Percentiles rank a stretch among this genome's conserved stretches.
These are phyloP conservation scores for Lachancea meyersii DNA, from an alignment of 805 yeast genomes.

Conservation along the genomic window DNA sequence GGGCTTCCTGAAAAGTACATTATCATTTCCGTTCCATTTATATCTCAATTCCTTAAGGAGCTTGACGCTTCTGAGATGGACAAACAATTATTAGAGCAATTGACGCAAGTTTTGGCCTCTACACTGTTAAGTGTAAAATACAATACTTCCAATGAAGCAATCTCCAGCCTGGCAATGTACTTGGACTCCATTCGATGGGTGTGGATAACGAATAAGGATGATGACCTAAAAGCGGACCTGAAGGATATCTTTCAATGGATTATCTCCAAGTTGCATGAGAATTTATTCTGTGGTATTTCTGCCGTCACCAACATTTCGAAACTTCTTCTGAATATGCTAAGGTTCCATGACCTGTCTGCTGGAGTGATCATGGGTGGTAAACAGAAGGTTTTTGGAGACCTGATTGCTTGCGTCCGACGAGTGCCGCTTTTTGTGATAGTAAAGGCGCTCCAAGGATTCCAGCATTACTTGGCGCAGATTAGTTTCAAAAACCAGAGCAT, in stretches of 20 bases:
- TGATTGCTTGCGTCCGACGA: slow-evolving; percentile 16
- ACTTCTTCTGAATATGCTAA: slow-evolving; percentile 32
- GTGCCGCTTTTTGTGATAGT: slow-evolving; percentile 12
- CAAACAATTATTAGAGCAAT: slow-evolving; percentile 7
- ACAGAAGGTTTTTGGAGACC: slow-evolving; percentile 22
- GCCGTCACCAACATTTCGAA: slow-evolving; percentile 23
- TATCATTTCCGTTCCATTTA: not conserved
- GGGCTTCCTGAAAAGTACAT: not conserved
- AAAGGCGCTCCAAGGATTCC: slow-evolving; percentile 8
- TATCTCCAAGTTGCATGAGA: slow-evolving; percentile 35
- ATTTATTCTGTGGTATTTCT: slow-evolving; percentile 36
- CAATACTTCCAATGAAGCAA: slow-evolving; percentile 19
- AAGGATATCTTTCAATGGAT: slow-evolving; percentile 46
- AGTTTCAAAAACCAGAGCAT: slow-evolving; percentile 26
- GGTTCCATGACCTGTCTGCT: slow-evolving; percentile 20
- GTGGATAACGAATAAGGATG: slow-evolving; percentile 26
- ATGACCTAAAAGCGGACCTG: slow-evolving; percentile 37
- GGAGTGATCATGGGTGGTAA: slow-evolving; percentile 23
- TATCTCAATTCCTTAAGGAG: not conserved
- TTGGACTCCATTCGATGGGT: slow-evolving; percentile 13
- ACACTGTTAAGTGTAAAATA: slow-evolving; percentile 17
- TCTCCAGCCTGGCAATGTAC: slow-evolving; percentile 15
- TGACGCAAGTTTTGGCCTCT: slow-evolving; percentile 24
- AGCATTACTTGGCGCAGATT: slow-evolving; percentile 18
- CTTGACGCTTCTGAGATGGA: not conserved